Base-by-base conservation (phyloP, 768 basidiomycete species). In the Tylopilus sp. region DNA sequence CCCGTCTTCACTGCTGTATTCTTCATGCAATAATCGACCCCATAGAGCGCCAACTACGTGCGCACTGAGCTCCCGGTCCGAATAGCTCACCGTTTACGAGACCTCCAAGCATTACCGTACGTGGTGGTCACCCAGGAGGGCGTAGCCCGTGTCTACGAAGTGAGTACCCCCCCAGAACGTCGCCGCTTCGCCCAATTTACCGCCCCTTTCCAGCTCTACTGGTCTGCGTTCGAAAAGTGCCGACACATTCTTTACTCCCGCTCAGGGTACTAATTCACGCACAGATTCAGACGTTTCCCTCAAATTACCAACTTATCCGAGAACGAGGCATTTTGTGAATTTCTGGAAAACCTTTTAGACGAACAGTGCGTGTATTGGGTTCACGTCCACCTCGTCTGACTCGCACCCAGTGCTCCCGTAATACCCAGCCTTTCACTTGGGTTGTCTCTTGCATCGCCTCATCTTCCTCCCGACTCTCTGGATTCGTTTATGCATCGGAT, bases 401-500 rank as follows among this genome's bases (percentile, higher is more conserved):
- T n/a, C n/a, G 6, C 45, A 26, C 41, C 45, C 49, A 91, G 88
- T 69, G 82, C 83, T 6, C 73, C 82, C 3, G 85, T 88, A 12
- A 93, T 92, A 52, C 90, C 88, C n/a, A 85, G 76, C 62, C 76
- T 91, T 9, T 84, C 86, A 15, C 81, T 94, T 6, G 91, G 92
- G 6, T 73, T 94, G 28, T 91, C 91, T 21, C 75, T 93, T n/a
- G 83, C 90, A 0, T 92, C 91, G 15, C 85, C 83, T 1, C 81
- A 85, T 64, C 78, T 95, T 8, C 74, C 81, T 0, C 85, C 92
- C 0, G 90, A 92, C 52, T 77, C 80, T 36, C 76, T 95, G 12
- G 91, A 94, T 66, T 78, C 88, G 3, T 91, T 93, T 67, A 91
- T 93, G 86, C 80, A 84, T 21, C 82, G 91, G 21, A 95, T 95